Base-by-base conservation (phyloP, 495 filamentous ascomycete genomes). In the Lasiosphaeris hirsuta region DNA sequence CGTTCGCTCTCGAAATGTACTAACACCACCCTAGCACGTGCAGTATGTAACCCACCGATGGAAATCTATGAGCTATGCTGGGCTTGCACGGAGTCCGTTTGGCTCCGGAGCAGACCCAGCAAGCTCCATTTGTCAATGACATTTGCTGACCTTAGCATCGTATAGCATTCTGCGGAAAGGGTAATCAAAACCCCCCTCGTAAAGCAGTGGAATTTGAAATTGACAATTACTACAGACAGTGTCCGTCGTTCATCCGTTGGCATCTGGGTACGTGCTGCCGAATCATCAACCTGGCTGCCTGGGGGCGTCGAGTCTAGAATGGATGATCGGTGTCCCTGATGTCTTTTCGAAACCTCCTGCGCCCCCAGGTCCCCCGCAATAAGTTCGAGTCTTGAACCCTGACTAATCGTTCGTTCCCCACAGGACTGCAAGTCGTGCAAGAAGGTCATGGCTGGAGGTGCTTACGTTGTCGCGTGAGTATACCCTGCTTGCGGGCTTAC, bases 401-500 rank as follows among this genome's bases (percentile, higher is more conserved):
- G 4, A 44, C 54, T 62, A 49, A 62, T 33, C 30, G 19, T 47
- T 33, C 30, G 19, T 47, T 18, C 8, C 38, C 23, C 33, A 15
- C 51, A 62, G 60, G 82, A 86, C 75, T 98, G 94, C 86, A 88
- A 83, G 78, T 81, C 86, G 30, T 96, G 92, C 85, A 84, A 89
- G 76, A 96, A 96, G 89, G 88, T 84, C 60, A 86, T 96, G 66
- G 94, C 94, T 75, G 94, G 94, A 72, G 95, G 94, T 73, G 94
- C 94, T 63, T 98, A 93, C 84, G 89, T 88, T 61, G 90, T 97
- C 69, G 88, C 95, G 92, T 97, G 86, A 81, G 91, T 92, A 33
- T 39, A 39, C 19, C 17, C 41, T 14, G 10, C 14, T 1, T 8
- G 35, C 48, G 50, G 11, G 7, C 9, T 18, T 35, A 7, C 8